Percentiles rank a stretch among this genome's conserved stretches.
Conservation (phyloP, 495 filamentous ascomycete genomes). For the Tuber magnatum region DNA sequence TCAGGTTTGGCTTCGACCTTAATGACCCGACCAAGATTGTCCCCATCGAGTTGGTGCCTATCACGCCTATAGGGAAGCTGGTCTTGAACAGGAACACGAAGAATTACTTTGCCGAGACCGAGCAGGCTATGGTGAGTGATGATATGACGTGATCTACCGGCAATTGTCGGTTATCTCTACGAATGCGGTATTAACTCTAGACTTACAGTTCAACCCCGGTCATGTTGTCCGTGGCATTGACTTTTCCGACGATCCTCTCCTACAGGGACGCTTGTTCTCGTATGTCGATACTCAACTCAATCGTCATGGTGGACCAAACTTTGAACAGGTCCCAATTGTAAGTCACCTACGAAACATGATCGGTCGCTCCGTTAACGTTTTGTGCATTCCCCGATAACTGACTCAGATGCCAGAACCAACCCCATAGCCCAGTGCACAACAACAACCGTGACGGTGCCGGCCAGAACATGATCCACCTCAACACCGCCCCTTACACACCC, state of each 20-base stretch:
- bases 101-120: constrained; percentile 76
- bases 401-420: constrained; percentile 50
- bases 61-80: constrained; percentile 60
- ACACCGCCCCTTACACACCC: constrained; percentile 53
- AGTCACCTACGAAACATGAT: not conserved
- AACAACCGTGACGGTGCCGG: constrained; percentile 62
- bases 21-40: constrained; percentile 71
- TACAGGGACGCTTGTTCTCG: constrained; percentile 66
- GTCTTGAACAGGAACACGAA: constrained; percentile 61
- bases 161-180: not conserved
- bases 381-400: not conserved
- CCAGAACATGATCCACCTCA: constrained; percentile 52
- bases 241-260: constrained; percentile 65
- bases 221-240: constrained; percentile 65
- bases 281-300: constrained; percentile 72
- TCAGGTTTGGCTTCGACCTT: constrained; percentile 63
- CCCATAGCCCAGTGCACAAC: constrained; percentile 58
- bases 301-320: constrained; percentile 65
- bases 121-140: constrained; percentile 58
- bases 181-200: not conserved
- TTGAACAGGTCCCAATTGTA: constrained; percentile 63
- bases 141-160: not conserved
- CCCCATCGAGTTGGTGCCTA: constrained; percentile 62
- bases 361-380: not conserved
- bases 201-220: constrained; percentile 49